Percentiles rank a stretch among this genome's conserved stretches.
Conservation (phyloP, 495 filamentous ascomycete genomes). For the Aspergillus affinis region DNA sequence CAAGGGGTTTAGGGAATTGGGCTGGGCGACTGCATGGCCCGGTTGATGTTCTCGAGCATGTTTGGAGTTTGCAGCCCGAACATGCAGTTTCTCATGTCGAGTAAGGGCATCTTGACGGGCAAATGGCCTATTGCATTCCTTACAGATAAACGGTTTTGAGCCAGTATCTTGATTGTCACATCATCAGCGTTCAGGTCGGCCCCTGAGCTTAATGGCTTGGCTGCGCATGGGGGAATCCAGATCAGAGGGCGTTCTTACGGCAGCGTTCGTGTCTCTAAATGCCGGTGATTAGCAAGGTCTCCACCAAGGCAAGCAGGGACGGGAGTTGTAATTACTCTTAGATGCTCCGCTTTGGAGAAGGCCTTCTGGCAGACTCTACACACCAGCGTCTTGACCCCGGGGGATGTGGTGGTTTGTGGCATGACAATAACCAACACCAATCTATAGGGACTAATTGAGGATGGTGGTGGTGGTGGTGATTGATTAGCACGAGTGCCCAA, state of each 20-base stretch:
- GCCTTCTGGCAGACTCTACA: constrained; percentile 45
- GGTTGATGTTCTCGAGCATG: constrained; percentile 20
- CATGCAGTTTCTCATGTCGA: constrained; percentile 49
- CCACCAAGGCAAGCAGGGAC: constrained; percentile 15
- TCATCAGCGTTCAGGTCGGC: constrained; percentile 17
- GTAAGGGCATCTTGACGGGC: constrained; percentile 49
- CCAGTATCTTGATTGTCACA: constrained; percentile 41
- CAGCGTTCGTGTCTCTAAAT: constrained; percentile 49
- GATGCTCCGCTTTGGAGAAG: constrained; percentile 48
- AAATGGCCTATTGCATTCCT: constrained; percentile 44
- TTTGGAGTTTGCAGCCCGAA: constrained; percentile 31
- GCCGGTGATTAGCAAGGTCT: constrained; percentile 22
- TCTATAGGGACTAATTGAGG: not conserved
- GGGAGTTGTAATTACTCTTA: constrained; percentile 32
- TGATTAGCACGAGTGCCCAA: not conserved
- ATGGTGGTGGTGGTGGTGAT: not conserved
- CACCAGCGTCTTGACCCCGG: constrained; percentile 33
- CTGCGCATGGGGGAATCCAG: not conserved
- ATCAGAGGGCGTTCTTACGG: constrained; percentile 34
- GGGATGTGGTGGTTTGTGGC: constrained; percentile 15
- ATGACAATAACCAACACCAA: constrained; percentile 1
- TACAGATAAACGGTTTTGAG: constrained; percentile 45
- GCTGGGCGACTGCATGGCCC: constrained; percentile 19
- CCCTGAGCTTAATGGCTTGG: not conserved
- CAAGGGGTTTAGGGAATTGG: constrained; percentile 24